These are phyloP conservation scores for Annulohypoxylon moriforme DNA, from an alignment of 495 filamentous ascomycete species.

Conservation along the genomic window DNA sequence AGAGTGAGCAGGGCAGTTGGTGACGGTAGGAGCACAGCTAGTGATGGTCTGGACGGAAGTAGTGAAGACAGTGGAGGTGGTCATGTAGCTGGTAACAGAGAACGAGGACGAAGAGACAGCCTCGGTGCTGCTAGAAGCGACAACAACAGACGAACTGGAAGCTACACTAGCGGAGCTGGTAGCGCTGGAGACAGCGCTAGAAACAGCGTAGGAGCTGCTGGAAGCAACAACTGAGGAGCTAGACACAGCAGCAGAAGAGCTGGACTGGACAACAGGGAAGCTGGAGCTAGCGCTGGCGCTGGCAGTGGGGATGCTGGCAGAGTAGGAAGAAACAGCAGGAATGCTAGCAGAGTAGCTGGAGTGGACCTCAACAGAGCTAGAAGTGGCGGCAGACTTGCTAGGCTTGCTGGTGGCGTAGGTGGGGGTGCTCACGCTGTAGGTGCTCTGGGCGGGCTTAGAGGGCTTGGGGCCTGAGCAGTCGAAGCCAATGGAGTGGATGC, in stretches of 20 bases:
- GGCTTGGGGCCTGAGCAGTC: constrained; percentile 72
- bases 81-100: constrained; percentile 55
- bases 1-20: constrained; percentile 68
- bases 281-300: constrained; percentile 34
- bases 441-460: constrained; percentile 48
- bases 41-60: constrained; percentile 70
- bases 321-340: constrained; percentile 1
- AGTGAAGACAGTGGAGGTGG: constrained; percentile 69
- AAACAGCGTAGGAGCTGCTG: constrained; percentile 25
- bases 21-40: constrained; percentile 66
- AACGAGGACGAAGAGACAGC: constrained; percentile 40
- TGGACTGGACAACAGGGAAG: constrained; percentile 26
- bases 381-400: constrained; percentile 34
- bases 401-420: constrained; percentile 32
- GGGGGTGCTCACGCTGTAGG: constrained; percentile 36
- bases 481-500: constrained; percentile 82
- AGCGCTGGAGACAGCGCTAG: constrained; percentile 28
- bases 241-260: constrained; percentile 28
- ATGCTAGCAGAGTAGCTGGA: constrained; percentile 29
- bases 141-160: constrained; percentile 44
- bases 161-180: constrained; percentile 23
- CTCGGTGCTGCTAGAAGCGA: constrained; percentile 33
- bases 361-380: constrained; percentile 25
- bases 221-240: constrained; percentile 26
- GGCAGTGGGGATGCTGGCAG: constrained; percentile 38